phyloP scores from a whole-genome alignment of 106 monocot species.

The Dioscorea alata region DNA sequence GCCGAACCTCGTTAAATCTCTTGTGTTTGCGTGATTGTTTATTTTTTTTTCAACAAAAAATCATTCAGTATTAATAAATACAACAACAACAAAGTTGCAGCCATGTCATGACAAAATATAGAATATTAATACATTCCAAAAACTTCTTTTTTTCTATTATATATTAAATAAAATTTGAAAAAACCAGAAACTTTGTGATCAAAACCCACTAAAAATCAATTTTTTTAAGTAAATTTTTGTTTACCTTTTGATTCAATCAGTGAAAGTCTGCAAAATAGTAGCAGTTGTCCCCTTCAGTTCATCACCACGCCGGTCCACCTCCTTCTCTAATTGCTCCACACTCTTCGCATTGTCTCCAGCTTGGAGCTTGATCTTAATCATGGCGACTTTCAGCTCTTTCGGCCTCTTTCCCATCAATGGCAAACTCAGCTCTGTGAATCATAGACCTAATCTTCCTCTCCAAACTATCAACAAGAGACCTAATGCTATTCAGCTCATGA shows the following conservation, averaged over 20 bases:
- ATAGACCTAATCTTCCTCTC: constrained; percentile 30
- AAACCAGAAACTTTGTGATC: too few species aligned
- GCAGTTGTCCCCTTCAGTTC: constrained; percentile 44
- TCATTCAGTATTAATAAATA: too few species aligned
- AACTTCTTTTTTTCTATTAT: too few species aligned
- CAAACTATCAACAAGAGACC: constrained; percentile 35
- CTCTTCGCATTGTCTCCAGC: constrained; percentile 21
- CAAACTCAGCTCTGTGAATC: constrained; percentile 32
- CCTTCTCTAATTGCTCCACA: constrained; percentile 46
- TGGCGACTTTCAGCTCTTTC: constrained; percentile 26
- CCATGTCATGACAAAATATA: too few species aligned
- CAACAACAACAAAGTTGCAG: too few species aligned
- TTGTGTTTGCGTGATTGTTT: too few species aligned
- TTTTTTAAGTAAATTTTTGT: too few species aligned
- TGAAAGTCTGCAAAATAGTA: constrained; percentile 45
- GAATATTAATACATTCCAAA: too few species aligned
- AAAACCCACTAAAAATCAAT: too few species aligned
- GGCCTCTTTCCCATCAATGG: constrained; percentile 6
- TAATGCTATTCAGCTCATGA: constrained; percentile 48
- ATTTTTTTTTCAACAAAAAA: too few species aligned
- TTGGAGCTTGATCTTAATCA: constrained; percentile 40
- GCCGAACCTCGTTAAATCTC: too few species aligned
- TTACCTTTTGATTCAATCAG: neutral
- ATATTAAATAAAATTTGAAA: too few species aligned
- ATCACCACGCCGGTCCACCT: constrained; percentile 38